phyloP scores from a whole-genome alignment of 352 stramenopile species.

The Phytophthora constricta region DNA sequence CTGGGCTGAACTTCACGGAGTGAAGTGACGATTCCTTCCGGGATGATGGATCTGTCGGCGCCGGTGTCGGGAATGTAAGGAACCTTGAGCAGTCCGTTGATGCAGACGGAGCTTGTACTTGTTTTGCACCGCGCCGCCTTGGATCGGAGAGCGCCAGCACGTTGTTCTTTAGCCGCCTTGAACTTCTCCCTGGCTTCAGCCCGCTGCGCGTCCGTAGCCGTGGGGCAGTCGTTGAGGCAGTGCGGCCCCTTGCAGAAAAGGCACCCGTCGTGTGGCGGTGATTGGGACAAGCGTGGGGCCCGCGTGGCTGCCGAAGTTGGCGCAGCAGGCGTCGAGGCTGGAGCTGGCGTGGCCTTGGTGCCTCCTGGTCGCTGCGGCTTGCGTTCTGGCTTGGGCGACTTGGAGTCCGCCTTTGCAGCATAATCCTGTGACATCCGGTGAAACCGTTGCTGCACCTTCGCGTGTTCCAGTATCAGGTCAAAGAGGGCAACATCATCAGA shows the following conservation, averaged over 20 bases:
- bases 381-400: background rate
- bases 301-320: background rate
- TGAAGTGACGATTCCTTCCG: background rate
- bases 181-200: background rate
- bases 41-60: slow-evolving; percentile 7
- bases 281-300: background rate
- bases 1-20: background rate
- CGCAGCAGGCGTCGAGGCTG: background rate
- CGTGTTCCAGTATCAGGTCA: slow-evolving; percentile 7
- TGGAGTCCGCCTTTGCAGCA: background rate
- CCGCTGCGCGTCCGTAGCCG: slow-evolving; percentile 2
- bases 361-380: background rate
- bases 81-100: slow-evolving; percentile 15
- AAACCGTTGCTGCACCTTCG: slow-evolving; percentile 9
- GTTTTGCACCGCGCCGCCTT: slow-evolving; percentile 1
- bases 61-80: background rate
- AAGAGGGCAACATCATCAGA: slow-evolving; percentile 13
- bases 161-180: slow-evolving; percentile 3
- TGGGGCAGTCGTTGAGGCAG: slow-evolving; percentile 14
- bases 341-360: background rate
- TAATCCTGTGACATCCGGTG: slow-evolving; percentile 1
- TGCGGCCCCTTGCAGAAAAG: slow-evolving; percentile 8
- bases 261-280: background rate
- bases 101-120: background rate
- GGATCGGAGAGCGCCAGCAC: background rate